Evolutionary conservation across 495 filamentous ascomycete species (phyloP), one percentile per base, ranked within the genome.

Genomic region (Platismatia glauca): DNA sequence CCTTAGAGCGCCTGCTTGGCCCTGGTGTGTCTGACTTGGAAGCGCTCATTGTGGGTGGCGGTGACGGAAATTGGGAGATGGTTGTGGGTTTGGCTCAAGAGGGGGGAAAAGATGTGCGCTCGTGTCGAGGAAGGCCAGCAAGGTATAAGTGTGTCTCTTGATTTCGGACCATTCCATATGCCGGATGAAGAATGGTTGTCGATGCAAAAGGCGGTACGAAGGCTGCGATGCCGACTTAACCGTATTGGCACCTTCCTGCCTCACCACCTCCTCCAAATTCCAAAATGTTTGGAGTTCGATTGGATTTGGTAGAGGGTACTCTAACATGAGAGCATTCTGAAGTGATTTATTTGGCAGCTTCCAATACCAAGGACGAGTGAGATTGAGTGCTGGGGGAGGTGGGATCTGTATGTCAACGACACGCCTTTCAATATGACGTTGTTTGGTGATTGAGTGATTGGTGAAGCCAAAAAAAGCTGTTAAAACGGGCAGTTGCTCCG

Each of bases 191-290:
- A 16, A 31, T 8, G 0, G 16, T 33, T 53, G 29, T 18, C 31
- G 48, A 53, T 53, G 50, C 29, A 53, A 29, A 18, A 34, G 39
- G 43, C 34, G 37, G 43, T 33, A 31, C 38, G 29, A 55, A 37
- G 6, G 15, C 34, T 18, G 20, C 33, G 52, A 24, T 34, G 43
- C 15, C 53, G 60, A 31, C 16, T 31, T 37, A 56, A 38, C n/a
- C n/a, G 31, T 12, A 35, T 44, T 55, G 9, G 60, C 60, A 34
- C 37, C 52, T 62, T 62, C 38, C 38, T 53, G 50, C 48, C 24
- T 52, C n/a, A n/a, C n/a, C n/a, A n/a, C n/a, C n/a, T n/a, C n/a
- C n/a, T n/a, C n/a, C n/a, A n/a, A n/a, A n/a, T n/a, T n/a, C n/a
- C n/a, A n/a, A n/a, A n/a, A n/a, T n/a, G n/a, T n/a, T n/a, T n/a